Evolutionary conservation across 371 early-diverging fungal species (phyloP).

Genomic region (Mucor piriformis): DNA sequence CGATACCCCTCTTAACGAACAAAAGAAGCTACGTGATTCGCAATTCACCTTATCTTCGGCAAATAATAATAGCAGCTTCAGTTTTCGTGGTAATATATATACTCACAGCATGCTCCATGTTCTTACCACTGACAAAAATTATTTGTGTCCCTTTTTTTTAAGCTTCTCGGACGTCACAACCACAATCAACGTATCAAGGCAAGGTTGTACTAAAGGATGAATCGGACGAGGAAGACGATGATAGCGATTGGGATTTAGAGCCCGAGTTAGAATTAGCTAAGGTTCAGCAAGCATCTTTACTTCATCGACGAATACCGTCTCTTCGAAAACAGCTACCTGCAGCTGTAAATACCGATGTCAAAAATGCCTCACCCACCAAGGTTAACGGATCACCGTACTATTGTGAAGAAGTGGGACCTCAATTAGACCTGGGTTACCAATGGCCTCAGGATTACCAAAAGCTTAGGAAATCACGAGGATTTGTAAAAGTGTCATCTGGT

Average conservation of each 20-base stretch:
- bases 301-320: conserved; percentile 15
- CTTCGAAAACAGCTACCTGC: conserved; percentile 6
- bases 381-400: conserved; percentile 19
- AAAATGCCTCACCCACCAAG: background rate
- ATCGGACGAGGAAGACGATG: background rate
- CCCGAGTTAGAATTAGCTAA: conserved; percentile 32
- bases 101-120: too few relatives aligned
- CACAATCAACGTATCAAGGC: background rate
- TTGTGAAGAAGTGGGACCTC: conserved; percentile 37
- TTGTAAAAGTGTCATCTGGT: background rate
- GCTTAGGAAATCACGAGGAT: background rate
- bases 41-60: conserved; percentile 10
- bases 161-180: background rate
- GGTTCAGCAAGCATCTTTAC: conserved; percentile 22
- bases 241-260: conserved; percentile 41
- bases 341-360: background rate
- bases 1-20: background rate
- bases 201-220: background rate
- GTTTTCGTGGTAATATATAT: conserved; percentile 11
- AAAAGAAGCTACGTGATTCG: conserved; percentile 14
- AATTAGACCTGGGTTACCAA: conserved; percentile 36
- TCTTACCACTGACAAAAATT: too few relatives aligned
- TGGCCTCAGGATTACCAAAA: conserved; percentile 25
- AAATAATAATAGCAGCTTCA: conserved; percentile 11
- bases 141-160: too few relatives aligned